These are phyloP conservation scores for Begonia masoniana DNA, from an alignment of 306 rosid genomes.

Conservation along the genomic window DNA sequence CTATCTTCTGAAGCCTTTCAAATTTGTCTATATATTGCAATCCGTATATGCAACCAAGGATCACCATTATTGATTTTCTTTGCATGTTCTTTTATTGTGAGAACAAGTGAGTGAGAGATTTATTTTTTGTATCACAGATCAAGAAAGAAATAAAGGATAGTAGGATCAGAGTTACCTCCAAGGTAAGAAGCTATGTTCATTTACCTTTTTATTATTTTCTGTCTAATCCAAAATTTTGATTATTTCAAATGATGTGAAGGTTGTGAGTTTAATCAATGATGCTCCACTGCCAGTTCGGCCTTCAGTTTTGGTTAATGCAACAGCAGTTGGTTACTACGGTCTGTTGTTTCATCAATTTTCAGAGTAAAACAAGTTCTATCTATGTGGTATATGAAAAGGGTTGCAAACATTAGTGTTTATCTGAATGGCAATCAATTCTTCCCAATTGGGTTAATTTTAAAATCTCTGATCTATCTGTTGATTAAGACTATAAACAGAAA, in stretches of 20 bases:
- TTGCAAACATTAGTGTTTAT: too few species aligned
- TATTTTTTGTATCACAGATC: slow-evolving; percentile 34
- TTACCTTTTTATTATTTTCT: too few species aligned
- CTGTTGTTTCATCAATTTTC: slow-evolving; percentile 14
- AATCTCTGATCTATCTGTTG: too few species aligned
- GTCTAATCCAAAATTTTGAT: slow-evolving; percentile 10
- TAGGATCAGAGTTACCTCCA: slow-evolving; percentile 80
- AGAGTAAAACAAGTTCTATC: too few species aligned
- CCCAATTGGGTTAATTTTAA: too few species aligned
- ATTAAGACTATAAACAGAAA: too few species aligned
- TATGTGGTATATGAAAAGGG: too few species aligned
- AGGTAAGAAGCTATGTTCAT: slow-evolving; percentile 33
- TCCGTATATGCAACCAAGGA: too few species aligned
- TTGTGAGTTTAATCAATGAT: slow-evolving; percentile 63
- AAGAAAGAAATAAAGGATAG: slow-evolving; percentile 90
- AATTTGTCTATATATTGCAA: too few species aligned
- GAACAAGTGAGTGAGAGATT: not conserved
- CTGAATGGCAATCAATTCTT: too few species aligned
- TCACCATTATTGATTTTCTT: too few species aligned
- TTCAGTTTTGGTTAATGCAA: slow-evolving; percentile 77
- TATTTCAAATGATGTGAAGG: slow-evolving; percentile 42
- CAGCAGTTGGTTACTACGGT: slow-evolving; percentile 98
- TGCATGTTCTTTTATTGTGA: not conserved
- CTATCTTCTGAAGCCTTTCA: not conserved
- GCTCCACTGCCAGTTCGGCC: slow-evolving; percentile 67